Conservation (phyloP, 306 rosid genomes). For the Lathyrus sativus region DNA sequence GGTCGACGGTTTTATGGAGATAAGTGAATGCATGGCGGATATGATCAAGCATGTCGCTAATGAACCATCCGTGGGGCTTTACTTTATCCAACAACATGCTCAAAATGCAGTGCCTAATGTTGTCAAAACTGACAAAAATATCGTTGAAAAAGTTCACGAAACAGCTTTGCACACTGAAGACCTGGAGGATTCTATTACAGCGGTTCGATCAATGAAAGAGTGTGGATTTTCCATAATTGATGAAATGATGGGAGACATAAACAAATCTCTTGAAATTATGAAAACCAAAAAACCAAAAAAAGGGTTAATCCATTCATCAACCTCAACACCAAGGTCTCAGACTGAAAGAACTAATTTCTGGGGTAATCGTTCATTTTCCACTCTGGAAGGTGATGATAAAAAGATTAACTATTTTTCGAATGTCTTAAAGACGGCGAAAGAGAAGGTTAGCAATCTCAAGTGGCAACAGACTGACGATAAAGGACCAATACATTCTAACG, state of each 20-base stretch:
- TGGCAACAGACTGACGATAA: constrained; percentile 61
- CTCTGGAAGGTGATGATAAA: constrained; percentile 43
- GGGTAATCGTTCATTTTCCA: constrained; percentile 37
- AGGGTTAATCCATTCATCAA: constrained; percentile 51
- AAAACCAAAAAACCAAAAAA: constrained; percentile 66
- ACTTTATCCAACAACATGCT: constrained; percentile 83
- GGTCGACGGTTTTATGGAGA: constrained; percentile 86
- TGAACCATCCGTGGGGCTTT: constrained; percentile 92
- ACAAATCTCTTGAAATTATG: constrained; percentile 63
- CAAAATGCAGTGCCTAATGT: constrained; percentile 78
- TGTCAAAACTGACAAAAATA: constrained; percentile 48
- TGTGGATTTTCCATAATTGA: constrained; percentile 71
- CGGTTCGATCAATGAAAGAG: constrained; percentile 76
- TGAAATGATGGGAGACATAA: constrained; percentile 82
- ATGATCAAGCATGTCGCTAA: constrained; percentile 81
- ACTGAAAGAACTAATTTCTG: constrained; percentile 54
- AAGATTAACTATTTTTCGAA: constrained; percentile 58
- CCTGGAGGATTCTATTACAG: constrained; percentile 74
- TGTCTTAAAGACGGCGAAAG: constrained; percentile 68
- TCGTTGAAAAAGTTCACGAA: constrained; percentile 63
- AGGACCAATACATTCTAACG: constrained; percentile 39
- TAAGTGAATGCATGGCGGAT: constrained; percentile 76
- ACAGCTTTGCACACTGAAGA: constrained; percentile 75
- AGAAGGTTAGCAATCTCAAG: constrained; percentile 63
- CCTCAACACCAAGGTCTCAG: constrained; percentile 49